phyloP scores from a whole-genome alignment of 1,139 yeast genomes.

The Yamadazyma oceani region DNA sequence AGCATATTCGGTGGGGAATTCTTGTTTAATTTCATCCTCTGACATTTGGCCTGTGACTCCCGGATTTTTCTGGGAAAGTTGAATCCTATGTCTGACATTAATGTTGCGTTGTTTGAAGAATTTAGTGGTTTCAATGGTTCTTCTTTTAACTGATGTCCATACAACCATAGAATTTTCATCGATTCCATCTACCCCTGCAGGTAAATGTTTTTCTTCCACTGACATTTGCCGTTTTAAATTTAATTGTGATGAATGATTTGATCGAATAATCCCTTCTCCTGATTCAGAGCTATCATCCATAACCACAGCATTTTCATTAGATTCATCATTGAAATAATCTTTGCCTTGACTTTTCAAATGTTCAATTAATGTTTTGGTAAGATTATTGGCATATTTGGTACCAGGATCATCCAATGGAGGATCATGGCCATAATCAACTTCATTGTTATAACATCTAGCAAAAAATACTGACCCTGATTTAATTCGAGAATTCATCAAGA shows the following conservation, averaged over 20 bases:
- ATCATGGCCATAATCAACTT: conserved; percentile 55
- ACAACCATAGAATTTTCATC: conserved; percentile 61
- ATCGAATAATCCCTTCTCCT: conserved; percentile 4
- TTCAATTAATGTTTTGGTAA: conserved; percentile 36
- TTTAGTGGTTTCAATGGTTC: conserved; percentile 80
- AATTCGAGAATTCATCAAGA: conserved; percentile 82
- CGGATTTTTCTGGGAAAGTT: conserved; percentile 84
- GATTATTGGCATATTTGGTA: conserved; percentile 47
- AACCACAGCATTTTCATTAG: conserved; percentile 1
- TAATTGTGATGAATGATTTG: conserved; percentile 10
- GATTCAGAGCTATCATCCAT: not conserved
- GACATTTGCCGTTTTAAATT: conserved; percentile 20
- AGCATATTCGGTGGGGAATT: conserved; percentile 69
- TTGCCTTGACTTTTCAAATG: conserved; percentile 36
- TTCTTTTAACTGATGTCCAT: conserved; percentile 88
- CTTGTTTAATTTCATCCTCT: conserved; percentile 54
- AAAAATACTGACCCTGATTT: conserved; percentile 85
- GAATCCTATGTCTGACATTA: conserved; percentile 71
- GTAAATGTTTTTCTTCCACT: conserved; percentile 38
- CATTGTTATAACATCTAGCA: conserved; percentile 74
- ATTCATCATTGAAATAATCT: conserved; percentile 21
- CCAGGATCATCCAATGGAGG: conserved; percentile 69
- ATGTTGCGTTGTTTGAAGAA: conserved; percentile 62
- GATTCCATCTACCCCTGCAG: conserved; percentile 50
- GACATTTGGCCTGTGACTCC: conserved; percentile 79